Evolutionary conservation across 371 early-diverging fungal genomes (phyloP), one percentile per base, ranked within the genome.

Genomic region (Rhizopus arrhizus): DNA sequence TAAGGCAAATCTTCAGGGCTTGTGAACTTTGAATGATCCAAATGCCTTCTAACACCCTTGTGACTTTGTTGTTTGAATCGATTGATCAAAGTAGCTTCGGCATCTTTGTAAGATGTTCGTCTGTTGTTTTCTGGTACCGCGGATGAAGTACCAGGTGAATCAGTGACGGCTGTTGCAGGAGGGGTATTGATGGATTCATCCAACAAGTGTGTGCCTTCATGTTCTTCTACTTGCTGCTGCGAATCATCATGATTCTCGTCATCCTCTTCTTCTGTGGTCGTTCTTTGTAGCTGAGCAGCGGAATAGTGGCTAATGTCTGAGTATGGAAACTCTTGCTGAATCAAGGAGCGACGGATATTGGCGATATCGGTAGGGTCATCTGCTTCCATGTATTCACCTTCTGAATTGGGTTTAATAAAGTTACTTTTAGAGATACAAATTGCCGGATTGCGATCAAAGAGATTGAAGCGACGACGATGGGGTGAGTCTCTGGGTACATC

Each of bases 1-100:
- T 70, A 65, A 33, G 75, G 78, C 49, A 78, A 63, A 52, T 78
- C 78, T 48, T 78, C 78, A 16, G 68, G 68, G 33, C 64, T 63
- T 3, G 69, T 64, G 41, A 73, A 77, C 33, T 66, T 50, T n/a
- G 67, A 66, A 34, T 66, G 67, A 33, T 66, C 67, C 29, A 58
- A 35, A n/a, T 58, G 58, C 50, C 67, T 57, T 28, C 38, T 54
- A 11, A 41, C 36, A 7, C 29, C 38, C 22, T 54, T 58, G 34
- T 38, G 68, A 15, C 53, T 69, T 32, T 63, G 72, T 32, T 46
- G 41, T 41, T 51, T 66, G 38, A 58, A 58, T 35, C 64, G 45
- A 16, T 43, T 15, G 22, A 33, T 48, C 10, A 59, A 8, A 22
- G 22, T 35, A 35, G 58, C 53, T 5, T 59, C 38, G 10, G 50